Evolutionary conservation across 805 yeast species (phyloP).

Genomic region (Metschnikowia noctiluminum): DNA sequence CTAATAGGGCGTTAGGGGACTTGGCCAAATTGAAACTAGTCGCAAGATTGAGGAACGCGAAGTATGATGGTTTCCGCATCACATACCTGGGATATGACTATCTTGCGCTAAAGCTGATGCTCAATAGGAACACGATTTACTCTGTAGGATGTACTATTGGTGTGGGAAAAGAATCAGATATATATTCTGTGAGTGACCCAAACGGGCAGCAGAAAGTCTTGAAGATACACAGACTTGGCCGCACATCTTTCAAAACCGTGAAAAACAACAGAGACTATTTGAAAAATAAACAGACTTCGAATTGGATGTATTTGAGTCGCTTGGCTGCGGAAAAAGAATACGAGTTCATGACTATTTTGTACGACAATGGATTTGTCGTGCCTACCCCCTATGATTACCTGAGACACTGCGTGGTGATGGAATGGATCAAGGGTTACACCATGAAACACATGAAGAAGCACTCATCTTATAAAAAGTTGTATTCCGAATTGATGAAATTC

Average conservation of each 20-base stretch:
- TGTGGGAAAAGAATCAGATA: slow-evolving; percentile 97
- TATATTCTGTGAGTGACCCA: slow-evolving; percentile 73
- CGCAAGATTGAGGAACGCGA: slow-evolving; percentile 79
- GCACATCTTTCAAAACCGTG: slow-evolving; percentile 89
- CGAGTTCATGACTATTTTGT: slow-evolving; percentile 76
- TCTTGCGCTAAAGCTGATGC: slow-evolving; percentile 81
- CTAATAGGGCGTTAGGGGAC: slow-evolving; percentile 75
- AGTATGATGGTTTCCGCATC: slow-evolving; percentile 89
- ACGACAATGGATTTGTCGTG: slow-evolving; percentile 74
- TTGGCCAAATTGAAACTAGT: slow-evolving; percentile 83
- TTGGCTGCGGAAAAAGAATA: slow-evolving; percentile 92
- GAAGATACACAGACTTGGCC: slow-evolving; percentile 89
- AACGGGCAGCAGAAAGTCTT: slow-evolving; percentile 65
- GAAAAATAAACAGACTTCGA: slow-evolving; percentile 65
- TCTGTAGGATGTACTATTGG: slow-evolving; percentile 88
- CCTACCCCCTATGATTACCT: slow-evolving; percentile 89
- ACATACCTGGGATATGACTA: slow-evolving; percentile 91
- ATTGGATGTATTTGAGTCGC: slow-evolving; percentile 90
- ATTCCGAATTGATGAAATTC: slow-evolving; percentile 83
- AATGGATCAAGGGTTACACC: slow-evolving; percentile 82
- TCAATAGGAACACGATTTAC: slow-evolving; percentile 67
- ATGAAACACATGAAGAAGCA: slow-evolving; percentile 81
- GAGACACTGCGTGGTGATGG: slow-evolving; percentile 92
- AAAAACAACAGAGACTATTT: slow-evolving; percentile 92
- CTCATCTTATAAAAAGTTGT: slow-evolving; percentile 63